Evolutionary conservation across 345 rosid species (phyloP), one percentile per base, ranked within the genome.

Genomic region (Brassica nigra): DNA sequence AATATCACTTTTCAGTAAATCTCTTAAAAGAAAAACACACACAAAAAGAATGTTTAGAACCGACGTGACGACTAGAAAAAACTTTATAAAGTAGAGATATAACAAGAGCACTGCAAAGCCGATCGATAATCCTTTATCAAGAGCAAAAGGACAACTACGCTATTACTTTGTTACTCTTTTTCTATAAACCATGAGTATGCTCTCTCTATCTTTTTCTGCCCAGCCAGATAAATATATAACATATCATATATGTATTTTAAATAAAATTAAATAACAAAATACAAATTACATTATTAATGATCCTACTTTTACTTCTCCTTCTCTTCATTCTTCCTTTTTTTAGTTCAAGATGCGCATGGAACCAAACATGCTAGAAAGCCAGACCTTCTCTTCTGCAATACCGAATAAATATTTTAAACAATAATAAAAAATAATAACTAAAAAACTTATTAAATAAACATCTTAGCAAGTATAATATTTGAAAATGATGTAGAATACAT

Each of bases 321-420:
- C 5, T 62, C 79, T 62, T 74, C 42, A 4, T 61, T 58, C 65
- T 62, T 67, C 62, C 39, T 72, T 78, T 62, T 18, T n/a, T 33
- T 15, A 28, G 14, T 58, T 88, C 86, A 89, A 11, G 88, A 73
- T 31, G 86, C 88, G 78, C 94, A 90, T 59, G 87, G 93, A 39
- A 90, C 85, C 81, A 92, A 84, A 82, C 98, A 94, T 64, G 94
- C 83, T 62, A 94, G 84, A 74, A 94, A 83, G 58, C 92, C 84
- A 49, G 88, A 76, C 73, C 75, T 80, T 81, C 89, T 89, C 86
- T 89, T 92, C 97, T 92, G 90, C 88, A 70, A 8, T 15, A 54
- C n/a, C 27, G 69, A 27, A 55, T 52, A 5, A 28, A 28, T 55
- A 55, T 16, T 61, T 55, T 54, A 27, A n/a, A 6, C 30, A 54